Conservation (phyloP, 1,284 basidiomycete species). For the Cutaneotrichosporon mucoides region DNA sequence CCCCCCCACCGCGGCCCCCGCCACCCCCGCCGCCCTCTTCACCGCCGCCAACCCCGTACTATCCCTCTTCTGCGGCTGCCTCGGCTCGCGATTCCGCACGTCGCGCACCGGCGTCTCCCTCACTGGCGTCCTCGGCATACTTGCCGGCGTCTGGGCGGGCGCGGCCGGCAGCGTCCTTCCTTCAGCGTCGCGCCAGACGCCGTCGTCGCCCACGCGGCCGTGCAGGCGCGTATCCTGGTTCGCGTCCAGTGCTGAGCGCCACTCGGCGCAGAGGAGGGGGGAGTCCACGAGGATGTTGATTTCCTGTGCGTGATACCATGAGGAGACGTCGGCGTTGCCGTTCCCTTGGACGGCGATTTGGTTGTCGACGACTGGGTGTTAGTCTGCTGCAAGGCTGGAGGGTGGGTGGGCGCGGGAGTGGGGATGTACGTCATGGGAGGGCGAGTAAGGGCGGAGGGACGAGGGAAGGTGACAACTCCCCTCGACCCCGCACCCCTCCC, state of each 20-base stretch:
- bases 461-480: too few species aligned
- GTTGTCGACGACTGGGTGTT: slow-evolving; percentile 55
- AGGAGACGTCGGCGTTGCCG: slow-evolving; percentile 57
- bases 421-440: too few species aligned
- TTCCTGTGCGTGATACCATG: slow-evolving; percentile 72
- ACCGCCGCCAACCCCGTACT: not conserved
- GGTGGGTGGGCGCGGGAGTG: too few species aligned
- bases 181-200: slow-evolving; percentile 30
- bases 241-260: slow-evolving; percentile 58
- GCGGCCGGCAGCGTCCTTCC: slow-evolving; percentile 8
- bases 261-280: slow-evolving; percentile 57
- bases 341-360: slow-evolving; percentile 57
- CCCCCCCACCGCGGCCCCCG: too few species aligned
- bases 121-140: slow-evolving; percentile 1
- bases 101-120: slow-evolving; percentile 1
- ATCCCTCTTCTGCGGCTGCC: not conserved
- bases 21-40: too few species aligned
- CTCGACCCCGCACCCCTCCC: too few species aligned
- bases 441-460: too few species aligned
- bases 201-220: slow-evolving; percentile 46
- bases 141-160: not conserved
- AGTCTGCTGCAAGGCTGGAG: not conserved
- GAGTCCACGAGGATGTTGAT: slow-evolving; percentile 68
- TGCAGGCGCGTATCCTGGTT: slow-evolving; percentile 66
- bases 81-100: not conserved